A percentile compares a stretch with the other conserved stretches of the same genome.
Evolutionary conservation across 2,329 filamentous ascomycete species (phyloP).

Genomic region (Hysterium pulicare): DNA sequence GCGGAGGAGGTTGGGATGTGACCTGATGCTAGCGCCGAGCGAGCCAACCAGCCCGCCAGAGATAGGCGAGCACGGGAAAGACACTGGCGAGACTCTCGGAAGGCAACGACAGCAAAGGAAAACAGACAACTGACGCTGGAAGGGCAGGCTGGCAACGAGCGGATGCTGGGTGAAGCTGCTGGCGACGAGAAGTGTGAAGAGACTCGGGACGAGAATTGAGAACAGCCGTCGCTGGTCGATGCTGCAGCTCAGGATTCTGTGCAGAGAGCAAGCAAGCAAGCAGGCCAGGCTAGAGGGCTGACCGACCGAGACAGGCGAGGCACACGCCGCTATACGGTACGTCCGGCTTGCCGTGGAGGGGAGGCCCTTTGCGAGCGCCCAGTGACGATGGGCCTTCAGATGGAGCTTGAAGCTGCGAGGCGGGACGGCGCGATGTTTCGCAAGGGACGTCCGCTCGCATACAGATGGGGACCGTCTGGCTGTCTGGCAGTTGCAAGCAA

Average conservation of each 20-base stretch:
- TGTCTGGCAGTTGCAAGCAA: neutral
- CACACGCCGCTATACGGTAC: constrained; percentile 32
- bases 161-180: constrained; percentile 14
- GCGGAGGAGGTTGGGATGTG: constrained; percentile 43
- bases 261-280: constrained; percentile 32
- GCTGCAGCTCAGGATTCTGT: constrained; percentile 31
- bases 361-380: neutral
- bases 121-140: neutral
- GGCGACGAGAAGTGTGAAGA: constrained; percentile 20
- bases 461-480: constrained; percentile 3
- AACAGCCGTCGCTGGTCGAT: constrained; percentile 25
- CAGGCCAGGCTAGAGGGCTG: constrained; percentile 37
- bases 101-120: neutral
- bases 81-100: constrained; percentile 20
- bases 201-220: constrained; percentile 10
- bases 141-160: constrained; percentile 17
- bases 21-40: constrained; percentile 34
- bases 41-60: constrained; percentile 30
- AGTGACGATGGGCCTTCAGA: constrained; percentile 1
- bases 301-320: constrained; percentile 39
- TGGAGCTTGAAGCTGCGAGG: constrained; percentile 25
- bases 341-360: constrained; percentile 12
- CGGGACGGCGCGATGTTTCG: constrained; percentile 36
- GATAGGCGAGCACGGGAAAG: constrained; percentile 40
- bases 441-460: constrained; percentile 18